Percentiles rank a stretch among this genome's conserved stretches.
Conservation (phyloP, 352 stramenopile species). For the Phytophthora tentaculata region DNA sequence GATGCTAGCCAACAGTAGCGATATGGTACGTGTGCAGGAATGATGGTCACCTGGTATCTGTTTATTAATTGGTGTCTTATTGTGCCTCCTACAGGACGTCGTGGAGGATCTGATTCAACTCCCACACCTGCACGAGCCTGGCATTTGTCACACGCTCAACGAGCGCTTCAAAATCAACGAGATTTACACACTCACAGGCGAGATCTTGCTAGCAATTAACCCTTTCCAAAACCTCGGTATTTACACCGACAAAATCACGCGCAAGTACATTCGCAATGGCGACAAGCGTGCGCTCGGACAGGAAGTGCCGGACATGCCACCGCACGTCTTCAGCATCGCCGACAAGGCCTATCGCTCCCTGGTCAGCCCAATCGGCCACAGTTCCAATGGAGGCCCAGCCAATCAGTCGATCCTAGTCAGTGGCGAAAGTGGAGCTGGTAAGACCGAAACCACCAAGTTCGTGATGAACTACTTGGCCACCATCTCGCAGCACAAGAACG, state of each 20-base stretch:
- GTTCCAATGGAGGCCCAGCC: conserved; percentile 34
- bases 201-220: conserved; percentile 89
- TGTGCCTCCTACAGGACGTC: conserved; percentile 52
- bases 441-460: conserved; percentile 98
- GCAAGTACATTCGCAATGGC: conserved; percentile 88
- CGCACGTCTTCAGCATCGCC: conserved; percentile 93
- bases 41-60: conserved; percentile 14
- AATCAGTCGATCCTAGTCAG: conserved; percentile 95
- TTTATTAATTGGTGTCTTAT: conserved; percentile 1
- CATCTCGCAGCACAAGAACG: conserved; percentile 73
- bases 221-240: conserved; percentile 90
- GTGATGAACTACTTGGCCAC: conserved; percentile 96
- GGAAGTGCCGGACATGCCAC: conserved; percentile 80
- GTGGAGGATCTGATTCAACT: conserved; percentile 94
- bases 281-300: conserved; percentile 73
- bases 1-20: conserved; percentile 82
- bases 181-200: conserved; percentile 93
- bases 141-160: conserved; percentile 93
- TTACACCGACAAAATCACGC: conserved; percentile 87
- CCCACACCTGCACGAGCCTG: conserved; percentile 93
- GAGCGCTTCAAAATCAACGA: conserved; percentile 93
- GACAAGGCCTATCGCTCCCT: conserved; percentile 90
- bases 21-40: conserved; percentile 62
- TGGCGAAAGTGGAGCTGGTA: conserved; percentile 94
- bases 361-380: conserved; percentile 56